These are phyloP conservation scores for Aspergillus sp. DNA, from an alignment of 2,329 filamentous ascomycete genomes.

Conservation along the genomic window DNA sequence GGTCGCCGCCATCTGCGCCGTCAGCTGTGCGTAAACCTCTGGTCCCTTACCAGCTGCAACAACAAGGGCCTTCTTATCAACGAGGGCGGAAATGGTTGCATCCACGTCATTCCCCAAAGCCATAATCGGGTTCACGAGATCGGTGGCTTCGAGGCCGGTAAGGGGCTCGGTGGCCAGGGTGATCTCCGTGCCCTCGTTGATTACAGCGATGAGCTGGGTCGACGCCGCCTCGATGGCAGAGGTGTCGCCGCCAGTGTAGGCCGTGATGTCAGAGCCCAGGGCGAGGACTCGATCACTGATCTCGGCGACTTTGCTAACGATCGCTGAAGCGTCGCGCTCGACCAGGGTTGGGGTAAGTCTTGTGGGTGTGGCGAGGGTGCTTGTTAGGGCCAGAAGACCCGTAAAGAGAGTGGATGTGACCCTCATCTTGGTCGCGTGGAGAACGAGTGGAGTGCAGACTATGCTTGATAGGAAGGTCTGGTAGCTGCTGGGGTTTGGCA, in stretches of 20 bases:
- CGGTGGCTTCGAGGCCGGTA: constrained; percentile 20
- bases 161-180: constrained; percentile 10
- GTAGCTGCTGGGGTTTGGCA: neutral
- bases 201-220: constrained; percentile 16
- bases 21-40: constrained; percentile 12
- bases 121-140: constrained; percentile 17
- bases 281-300: constrained; percentile 12
- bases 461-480: neutral
- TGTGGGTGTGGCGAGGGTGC: constrained; percentile 14
- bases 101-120: constrained; percentile 21
- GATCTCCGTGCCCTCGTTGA: constrained; percentile 21
- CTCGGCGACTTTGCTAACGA: constrained; percentile 11
- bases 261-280: constrained; percentile 19
- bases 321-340: constrained; percentile 14
- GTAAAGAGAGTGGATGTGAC: neutral
- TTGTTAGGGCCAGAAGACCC: constrained; percentile 3
- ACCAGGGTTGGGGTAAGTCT: constrained; percentile 7
- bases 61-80: constrained; percentile 23
- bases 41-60: constrained; percentile 18
- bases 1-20: constrained; percentile 14
- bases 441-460: constrained; percentile 5
- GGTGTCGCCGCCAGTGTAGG: constrained; percentile 19
- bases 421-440: constrained; percentile 7
- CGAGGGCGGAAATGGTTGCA: constrained; percentile 17
- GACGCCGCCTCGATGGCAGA: constrained; percentile 14